Evolutionary conservation across 352 stramenopile species (phyloP).

Genomic region (Globisporangium abappressorium): DNA sequence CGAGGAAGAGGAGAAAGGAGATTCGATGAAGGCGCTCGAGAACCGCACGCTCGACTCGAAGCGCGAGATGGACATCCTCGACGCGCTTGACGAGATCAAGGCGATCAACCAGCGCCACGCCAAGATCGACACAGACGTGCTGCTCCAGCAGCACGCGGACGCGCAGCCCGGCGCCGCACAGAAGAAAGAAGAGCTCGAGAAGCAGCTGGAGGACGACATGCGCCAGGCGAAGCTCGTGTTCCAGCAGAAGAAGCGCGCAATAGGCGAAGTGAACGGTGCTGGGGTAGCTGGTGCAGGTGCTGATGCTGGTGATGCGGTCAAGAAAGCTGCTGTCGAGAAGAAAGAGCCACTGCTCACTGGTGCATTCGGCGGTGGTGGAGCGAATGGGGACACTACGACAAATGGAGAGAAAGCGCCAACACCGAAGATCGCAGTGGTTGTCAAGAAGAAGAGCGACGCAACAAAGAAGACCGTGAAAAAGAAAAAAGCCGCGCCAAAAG

Average conservation of each 20-base stretch:
- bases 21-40: constrained; percentile 98
- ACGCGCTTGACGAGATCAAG: constrained; percentile 98
- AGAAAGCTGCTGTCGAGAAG: background rate
- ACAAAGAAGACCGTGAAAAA: constrained; percentile 33
- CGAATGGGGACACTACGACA: background rate
- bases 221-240: constrained; percentile 56
- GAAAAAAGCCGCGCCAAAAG: constrained; percentile 31
- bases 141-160: constrained; percentile 61
- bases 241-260: constrained; percentile 38
- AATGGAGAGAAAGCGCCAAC: constrained; percentile 14
- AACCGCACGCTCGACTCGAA: constrained; percentile 98
- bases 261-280: constrained; percentile 12
- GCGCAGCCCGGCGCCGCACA: constrained; percentile 11
- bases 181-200: constrained; percentile 37
- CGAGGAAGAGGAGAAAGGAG: constrained; percentile 92
- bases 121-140: constrained; percentile 83
- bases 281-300: too few relatives aligned
- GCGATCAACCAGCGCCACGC: constrained; percentile 95
- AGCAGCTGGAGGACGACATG: constrained; percentile 49
- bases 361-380: background rate
- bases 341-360: background rate
- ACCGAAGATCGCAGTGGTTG: constrained; percentile 27
- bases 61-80: constrained; percentile 98
- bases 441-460: constrained; percentile 22
- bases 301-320: background rate